Evolutionary conservation across 495 filamentous ascomycete genomes (phyloP).

Genomic region (Hypoxylon crocopeplum): DNA sequence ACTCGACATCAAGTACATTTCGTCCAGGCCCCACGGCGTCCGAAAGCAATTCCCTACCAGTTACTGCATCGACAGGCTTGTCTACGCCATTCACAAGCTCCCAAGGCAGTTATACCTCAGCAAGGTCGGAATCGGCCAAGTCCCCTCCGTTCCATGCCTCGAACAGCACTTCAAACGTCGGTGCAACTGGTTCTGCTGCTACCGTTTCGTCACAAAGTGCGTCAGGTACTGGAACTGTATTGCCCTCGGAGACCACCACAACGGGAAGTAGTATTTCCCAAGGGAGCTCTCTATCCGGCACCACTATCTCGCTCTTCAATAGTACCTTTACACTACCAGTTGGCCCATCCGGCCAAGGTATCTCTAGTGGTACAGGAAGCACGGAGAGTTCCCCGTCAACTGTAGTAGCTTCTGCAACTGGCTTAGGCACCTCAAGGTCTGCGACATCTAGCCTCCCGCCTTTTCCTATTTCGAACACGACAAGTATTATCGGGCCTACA

Average conservation of each 20-base stretch:
- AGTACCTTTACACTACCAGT: conserved; percentile 1
- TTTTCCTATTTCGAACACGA: conserved; percentile 19
- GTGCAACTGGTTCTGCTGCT: background rate
- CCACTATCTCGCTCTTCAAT: conserved; percentile 3
- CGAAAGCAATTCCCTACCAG: conserved; percentile 2
- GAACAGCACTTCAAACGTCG: conserved; percentile 5
- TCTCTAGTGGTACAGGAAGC: background rate
- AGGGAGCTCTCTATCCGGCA: background rate
- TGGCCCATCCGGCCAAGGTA: conserved; percentile 8
- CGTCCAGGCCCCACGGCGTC: conserved; percentile 9
- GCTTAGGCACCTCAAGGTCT: background rate
- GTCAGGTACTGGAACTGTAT: background rate
- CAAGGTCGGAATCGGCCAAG: conserved; percentile 1
- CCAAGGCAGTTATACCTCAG: background rate
- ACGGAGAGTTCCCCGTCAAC: background rate
- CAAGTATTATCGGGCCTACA: conserved; percentile 8
- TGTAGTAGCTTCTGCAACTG: background rate
- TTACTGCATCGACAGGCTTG: background rate
- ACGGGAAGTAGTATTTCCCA: background rate
- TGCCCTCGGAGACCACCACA: background rate
- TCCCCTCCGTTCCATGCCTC: background rate
- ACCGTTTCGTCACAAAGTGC: background rate
- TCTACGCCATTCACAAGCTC: background rate
- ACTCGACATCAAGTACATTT: conserved; percentile 12
- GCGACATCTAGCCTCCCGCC: conserved; percentile 1